phyloP scores from a whole-genome alignment of 2,329 filamentous ascomycete species.

The Cladosporium phlei region DNA sequence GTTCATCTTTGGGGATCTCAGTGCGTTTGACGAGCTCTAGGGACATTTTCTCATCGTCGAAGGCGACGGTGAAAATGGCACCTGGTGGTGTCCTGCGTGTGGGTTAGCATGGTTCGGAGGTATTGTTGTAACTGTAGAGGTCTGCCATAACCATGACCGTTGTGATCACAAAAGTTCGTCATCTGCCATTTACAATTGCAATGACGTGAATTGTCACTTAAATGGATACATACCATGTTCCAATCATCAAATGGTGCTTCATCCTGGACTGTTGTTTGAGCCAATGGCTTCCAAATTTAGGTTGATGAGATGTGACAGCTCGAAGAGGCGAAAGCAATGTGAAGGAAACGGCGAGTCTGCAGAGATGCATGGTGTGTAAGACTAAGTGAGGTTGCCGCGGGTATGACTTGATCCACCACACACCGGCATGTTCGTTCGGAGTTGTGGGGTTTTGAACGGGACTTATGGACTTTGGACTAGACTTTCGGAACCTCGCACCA shows the following conservation, averaged over 20 bases:
- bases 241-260: conserved; percentile 87
- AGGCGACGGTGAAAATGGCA: conserved; percentile 83
- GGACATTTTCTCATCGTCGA: conserved; percentile 74
- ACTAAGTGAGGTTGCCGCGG: conserved; percentile 2
- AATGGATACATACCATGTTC: conserved; percentile 61
- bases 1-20: conserved; percentile 74
- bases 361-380: not conserved
- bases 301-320: too few species aligned
- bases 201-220: too few species aligned
- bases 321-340: too few species aligned
- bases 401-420: conserved; percentile 7
- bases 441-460: too few species aligned
- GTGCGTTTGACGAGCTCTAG: conserved; percentile 74
- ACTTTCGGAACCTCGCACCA: too few species aligned
- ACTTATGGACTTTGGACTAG: too few species aligned
- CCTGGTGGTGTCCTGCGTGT: conserved; percentile 68
- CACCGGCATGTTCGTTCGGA: conserved; percentile 6
- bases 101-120: too few species aligned
- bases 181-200: too few species aligned
- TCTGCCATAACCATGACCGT: too few species aligned
- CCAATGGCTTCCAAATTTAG: not conserved
- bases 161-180: too few species aligned
- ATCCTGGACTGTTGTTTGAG: conserved; percentile 44
- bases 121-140: too few species aligned
- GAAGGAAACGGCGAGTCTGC: not conserved